phyloP scores from a whole-genome alignment of 1,139 yeast species.

The Diutina scorzettiae region DNA sequence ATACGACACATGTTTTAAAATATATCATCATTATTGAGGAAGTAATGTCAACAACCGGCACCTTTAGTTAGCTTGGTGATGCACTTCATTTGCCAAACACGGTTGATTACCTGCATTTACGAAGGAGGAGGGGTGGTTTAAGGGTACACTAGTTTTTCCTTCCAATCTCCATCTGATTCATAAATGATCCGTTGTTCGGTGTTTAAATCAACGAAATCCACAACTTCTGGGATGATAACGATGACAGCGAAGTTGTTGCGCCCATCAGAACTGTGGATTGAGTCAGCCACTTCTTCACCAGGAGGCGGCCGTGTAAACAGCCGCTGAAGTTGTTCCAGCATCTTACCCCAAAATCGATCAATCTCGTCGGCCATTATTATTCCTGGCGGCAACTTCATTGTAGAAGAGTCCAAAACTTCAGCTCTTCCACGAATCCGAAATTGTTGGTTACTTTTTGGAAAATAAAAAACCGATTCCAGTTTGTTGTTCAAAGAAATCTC shows the following conservation, averaged over 20 bases:
- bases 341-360: constrained; percentile 45
- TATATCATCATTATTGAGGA: too few species aligned
- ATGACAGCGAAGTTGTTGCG: constrained; percentile 58
- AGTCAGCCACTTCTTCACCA: constrained; percentile 44
- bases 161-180: constrained; percentile 48
- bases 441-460: constrained; percentile 48
- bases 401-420: constrained; percentile 6
- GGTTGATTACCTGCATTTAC: too few species aligned
- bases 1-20: too few species aligned
- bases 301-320: constrained; percentile 68
- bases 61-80: too few species aligned
- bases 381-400: constrained; percentile 7
- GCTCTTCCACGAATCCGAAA: constrained; percentile 64
- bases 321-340: constrained; percentile 48
- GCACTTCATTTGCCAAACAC: too few species aligned
- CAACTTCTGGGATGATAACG: constrained; percentile 57
- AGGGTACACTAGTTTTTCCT: constrained; percentile 70
- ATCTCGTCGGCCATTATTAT: constrained; percentile 36
- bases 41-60: too few species aligned
- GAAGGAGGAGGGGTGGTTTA: constrained; percentile 14
- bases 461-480: constrained; percentile 72
- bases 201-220: constrained; percentile 56
- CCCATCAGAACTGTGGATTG: constrained; percentile 53
- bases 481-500: constrained; percentile 40
- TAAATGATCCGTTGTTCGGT: constrained; percentile 45